Evolutionary conservation across 345 rosid species (phyloP).

Genomic region (Pugionium dolabratum): DNA sequence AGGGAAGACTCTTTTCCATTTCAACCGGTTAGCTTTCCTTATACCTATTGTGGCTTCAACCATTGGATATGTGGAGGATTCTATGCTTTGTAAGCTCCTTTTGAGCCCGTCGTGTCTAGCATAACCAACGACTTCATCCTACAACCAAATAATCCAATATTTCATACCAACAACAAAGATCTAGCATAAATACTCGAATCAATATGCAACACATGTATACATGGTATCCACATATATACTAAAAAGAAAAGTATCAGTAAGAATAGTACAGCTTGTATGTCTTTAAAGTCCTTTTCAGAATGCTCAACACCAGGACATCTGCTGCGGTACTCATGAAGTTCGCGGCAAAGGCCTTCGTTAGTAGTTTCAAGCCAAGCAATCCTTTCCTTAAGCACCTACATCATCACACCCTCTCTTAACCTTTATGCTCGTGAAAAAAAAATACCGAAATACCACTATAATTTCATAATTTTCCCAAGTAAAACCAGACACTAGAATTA

Average conservation of each 20-base stretch:
- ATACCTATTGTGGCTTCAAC: slow-evolving; percentile 69
- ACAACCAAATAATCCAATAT: slow-evolving; percentile 19
- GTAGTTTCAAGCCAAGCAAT: slow-evolving; percentile 94
- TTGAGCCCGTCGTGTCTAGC: slow-evolving; percentile 80
- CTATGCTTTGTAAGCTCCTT: slow-evolving; percentile 81
- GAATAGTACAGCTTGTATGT: slow-evolving; percentile 61
- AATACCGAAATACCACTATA: background rate
- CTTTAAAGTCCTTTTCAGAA: slow-evolving; percentile 73
- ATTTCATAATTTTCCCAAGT: background rate
- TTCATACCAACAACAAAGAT: slow-evolving; percentile 3
- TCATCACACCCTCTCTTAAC: slow-evolving; percentile 9
- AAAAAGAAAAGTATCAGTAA: background rate
- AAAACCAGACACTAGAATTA: slow-evolving; percentile 7
- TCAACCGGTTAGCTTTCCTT: slow-evolving; percentile 1
- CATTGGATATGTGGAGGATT: slow-evolving; percentile 78
- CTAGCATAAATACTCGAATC: background rate
- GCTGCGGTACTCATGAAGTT: slow-evolving; percentile 83
- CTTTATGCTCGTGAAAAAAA: background rate
- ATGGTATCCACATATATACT: slow-evolving; percentile 10
- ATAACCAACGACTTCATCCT: slow-evolving; percentile 74
- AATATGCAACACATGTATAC: background rate
- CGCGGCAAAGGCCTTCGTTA: slow-evolving; percentile 86
- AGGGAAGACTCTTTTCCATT: background rate
- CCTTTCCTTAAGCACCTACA: slow-evolving; percentile 84
- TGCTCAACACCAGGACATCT: slow-evolving; percentile 56